These are phyloP conservation scores for Leccinum fallax DNA, from an alignment of 1,284 basidiomycete species.

Conservation along the genomic window DNA sequence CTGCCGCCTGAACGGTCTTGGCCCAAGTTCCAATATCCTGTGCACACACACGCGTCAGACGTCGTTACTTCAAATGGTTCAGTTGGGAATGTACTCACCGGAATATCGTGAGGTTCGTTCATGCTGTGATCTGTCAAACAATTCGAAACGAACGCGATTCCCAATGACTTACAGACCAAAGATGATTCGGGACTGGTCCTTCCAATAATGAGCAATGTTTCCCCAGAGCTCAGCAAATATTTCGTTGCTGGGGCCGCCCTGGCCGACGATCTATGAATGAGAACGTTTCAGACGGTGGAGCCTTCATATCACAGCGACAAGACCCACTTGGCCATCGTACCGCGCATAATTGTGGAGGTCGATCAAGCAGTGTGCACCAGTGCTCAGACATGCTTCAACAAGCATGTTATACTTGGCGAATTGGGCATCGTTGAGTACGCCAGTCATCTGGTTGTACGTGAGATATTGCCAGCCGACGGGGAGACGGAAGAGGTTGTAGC, in stretches of 20 bases:
- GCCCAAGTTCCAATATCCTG: conserved; percentile 40
- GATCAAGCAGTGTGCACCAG: conserved; percentile 53
- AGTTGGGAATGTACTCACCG: conserved; percentile 31
- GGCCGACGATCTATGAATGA: conserved; percentile 50
- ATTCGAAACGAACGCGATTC: neutral
- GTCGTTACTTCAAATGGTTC: conserved; percentile 41
- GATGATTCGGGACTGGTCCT: conserved; percentile 50
- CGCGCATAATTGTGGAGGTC: conserved; percentile 63
- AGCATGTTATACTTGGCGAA: conserved; percentile 53
- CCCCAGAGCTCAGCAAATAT: conserved; percentile 58
- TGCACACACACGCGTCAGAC: conserved; percentile 8
- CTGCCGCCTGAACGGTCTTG: conserved; percentile 49
- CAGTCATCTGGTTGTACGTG: conserved; percentile 41
- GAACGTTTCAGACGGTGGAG: neutral
- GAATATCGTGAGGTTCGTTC: conserved; percentile 58
- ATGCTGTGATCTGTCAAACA: conserved; percentile 38
- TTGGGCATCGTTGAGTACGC: conserved; percentile 47
- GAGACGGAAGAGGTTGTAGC: conserved; percentile 47
- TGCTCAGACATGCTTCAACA: conserved; percentile 48
- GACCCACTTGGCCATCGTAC: conserved; percentile 45
- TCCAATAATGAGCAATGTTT: conserved; percentile 54
- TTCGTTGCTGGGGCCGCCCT: conserved; percentile 60
- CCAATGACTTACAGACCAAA: conserved; percentile 48
- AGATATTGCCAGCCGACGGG: conserved; percentile 57
- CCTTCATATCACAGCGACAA: neutral